A percentile compares a stretch with the other conserved stretches of the same genome.
Evolutionary conservation across 2,329 filamentous ascomycete genomes (phyloP).

Genomic region (Alternaria gaisen): DNA sequence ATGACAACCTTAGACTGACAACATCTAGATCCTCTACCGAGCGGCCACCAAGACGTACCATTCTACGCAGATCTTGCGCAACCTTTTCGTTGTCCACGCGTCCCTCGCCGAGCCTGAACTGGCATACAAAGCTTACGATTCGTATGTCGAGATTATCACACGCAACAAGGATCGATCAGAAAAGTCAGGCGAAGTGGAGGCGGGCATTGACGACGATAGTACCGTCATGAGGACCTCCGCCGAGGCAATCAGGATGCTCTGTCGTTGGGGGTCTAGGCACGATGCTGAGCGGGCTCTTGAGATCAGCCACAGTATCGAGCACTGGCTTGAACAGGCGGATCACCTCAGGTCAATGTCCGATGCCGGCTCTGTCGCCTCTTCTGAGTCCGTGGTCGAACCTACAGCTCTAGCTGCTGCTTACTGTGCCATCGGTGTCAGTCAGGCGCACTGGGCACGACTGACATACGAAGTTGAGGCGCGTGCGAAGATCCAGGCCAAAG

Average conservation of each 20-base stretch:
- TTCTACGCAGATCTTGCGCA: conserved; percentile 85
- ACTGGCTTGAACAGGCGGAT: conserved; percentile 71
- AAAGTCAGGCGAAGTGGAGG: conserved; percentile 74
- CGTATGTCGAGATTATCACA: conserved; percentile 87
- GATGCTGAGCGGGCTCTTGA: conserved; percentile 82
- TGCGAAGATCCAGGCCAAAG: conserved; percentile 77
- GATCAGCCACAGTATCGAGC: conserved; percentile 75
- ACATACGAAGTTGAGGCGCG: conserved; percentile 79
- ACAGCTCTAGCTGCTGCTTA: conserved; percentile 71
- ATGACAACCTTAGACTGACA: not conserved
- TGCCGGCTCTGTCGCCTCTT: conserved; percentile 38
- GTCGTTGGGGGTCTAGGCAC: conserved; percentile 77
- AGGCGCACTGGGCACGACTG: conserved; percentile 85
- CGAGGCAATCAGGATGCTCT: conserved; percentile 81
- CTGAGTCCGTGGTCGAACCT: conserved; percentile 61
- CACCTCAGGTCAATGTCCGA: conserved; percentile 38
- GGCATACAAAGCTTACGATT: conserved; percentile 88
- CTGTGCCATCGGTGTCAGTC: conserved; percentile 83
- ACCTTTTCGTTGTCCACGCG: conserved; percentile 87
- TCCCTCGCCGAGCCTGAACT: conserved; percentile 91
- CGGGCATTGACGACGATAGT: conserved; percentile 79
- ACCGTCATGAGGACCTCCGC: conserved; percentile 80
- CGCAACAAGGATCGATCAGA: conserved; percentile 84
- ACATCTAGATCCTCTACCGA: conserved; percentile 77
- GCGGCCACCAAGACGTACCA: conserved; percentile 95